Evolutionary conservation across 164 flowering plant genomes (phyloP).

Genomic region (Vitis riparia): DNA sequence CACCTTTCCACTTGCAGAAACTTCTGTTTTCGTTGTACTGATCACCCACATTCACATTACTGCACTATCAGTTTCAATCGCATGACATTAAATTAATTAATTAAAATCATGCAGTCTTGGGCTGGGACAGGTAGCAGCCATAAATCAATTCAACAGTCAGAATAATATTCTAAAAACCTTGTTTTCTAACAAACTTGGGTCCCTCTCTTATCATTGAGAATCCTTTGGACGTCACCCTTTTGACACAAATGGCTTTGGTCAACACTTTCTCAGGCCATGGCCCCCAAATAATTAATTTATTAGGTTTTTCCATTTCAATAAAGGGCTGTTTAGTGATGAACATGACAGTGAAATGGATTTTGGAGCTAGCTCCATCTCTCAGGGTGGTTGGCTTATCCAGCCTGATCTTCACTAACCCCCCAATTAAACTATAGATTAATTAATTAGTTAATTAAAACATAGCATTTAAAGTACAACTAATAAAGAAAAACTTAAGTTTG

Average conservation of each 20-base stretch:
- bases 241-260: constrained; percentile 31
- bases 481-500: not conserved
- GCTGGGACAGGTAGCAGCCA: too few relatives aligned
- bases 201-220: constrained; percentile 37
- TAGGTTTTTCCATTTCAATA: not conserved
- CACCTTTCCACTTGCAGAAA: too few relatives aligned
- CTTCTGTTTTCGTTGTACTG: too few relatives aligned
- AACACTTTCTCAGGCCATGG: constrained; percentile 22
- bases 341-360: constrained; percentile 8
- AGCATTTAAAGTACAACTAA: not conserved
- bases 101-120: too few relatives aligned
- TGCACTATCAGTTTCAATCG: too few relatives aligned
- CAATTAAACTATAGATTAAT: not conserved
- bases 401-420: constrained; percentile 1
- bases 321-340: not conserved
- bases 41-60: too few relatives aligned
- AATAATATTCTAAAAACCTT: not conserved
- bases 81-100: too few relatives aligned
- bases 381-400: constrained; percentile 17
- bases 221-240: constrained; percentile 32
- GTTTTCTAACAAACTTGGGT: constrained; percentile 40
- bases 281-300: not conserved
- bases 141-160: too few relatives aligned
- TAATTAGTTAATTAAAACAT: not conserved
- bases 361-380: constrained; percentile 5